Percentiles rank a stretch among this genome's conserved stretches.
Evolutionary conservation across 116 monocot genomes (phyloP).

Genomic region (Thalassia testudinum): DNA sequence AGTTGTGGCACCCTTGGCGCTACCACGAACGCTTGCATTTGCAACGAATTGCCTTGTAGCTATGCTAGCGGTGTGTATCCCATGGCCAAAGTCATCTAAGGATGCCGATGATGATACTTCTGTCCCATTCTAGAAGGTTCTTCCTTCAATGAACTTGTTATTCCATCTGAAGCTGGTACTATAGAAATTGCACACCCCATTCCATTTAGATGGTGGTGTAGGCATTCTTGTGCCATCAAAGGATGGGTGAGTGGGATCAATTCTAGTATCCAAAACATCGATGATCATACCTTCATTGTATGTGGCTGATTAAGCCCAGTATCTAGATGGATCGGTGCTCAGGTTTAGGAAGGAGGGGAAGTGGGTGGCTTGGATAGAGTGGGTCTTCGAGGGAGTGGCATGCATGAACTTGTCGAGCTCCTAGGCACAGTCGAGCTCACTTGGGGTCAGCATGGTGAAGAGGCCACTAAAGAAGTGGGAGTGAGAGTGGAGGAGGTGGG

Average conservation of each 20-base stretch:
- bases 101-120: background rate
- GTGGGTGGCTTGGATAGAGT: no score
- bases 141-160: slow-evolving; percentile 3
- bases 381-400: no score
- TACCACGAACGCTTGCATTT: slow-evolving; percentile 8
- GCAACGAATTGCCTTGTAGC: slow-evolving; percentile 10
- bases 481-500: no score
- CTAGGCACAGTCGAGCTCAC: no score
- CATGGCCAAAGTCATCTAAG: slow-evolving; percentile 14
- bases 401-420: no score
- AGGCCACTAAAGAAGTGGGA: no score
- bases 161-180: background rate
- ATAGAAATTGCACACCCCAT: slow-evolving; percentile 2
- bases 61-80: slow-evolving; percentile 19
- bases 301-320: no score
- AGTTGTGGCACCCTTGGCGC: slow-evolving; percentile 9
- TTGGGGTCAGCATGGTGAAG: no score
- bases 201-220: slow-evolving; percentile 5
- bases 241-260: background rate
- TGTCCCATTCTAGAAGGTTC: background rate
- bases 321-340: no score
- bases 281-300: background rate
- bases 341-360: no score
- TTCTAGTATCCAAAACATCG: background rate
- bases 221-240: background rate